Evolutionary conservation across 768 basidiomycete species (phyloP), one percentile per base, ranked within the genome.

Genomic region (Polyporus arcularius): DNA sequence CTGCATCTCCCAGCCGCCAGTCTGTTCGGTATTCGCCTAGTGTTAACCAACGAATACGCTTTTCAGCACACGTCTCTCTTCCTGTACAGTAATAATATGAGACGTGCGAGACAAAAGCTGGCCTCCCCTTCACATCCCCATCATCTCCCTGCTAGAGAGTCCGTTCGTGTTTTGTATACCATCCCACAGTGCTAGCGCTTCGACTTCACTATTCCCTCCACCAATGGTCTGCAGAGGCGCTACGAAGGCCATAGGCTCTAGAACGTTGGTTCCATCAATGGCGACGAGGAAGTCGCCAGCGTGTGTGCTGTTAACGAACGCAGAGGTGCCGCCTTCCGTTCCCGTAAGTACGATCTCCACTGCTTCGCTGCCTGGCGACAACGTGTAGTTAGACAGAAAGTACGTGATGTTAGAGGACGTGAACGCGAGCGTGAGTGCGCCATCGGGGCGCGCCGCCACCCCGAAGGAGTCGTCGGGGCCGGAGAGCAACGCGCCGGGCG

Each of bases 401-500:
- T 66, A 69, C n/a, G 61, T 57, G 48, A 66, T 66, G 54, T 69
- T 67, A 14, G 61, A 58, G 10, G 68, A 69, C n/a, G 60, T 66
- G 59, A 69, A 69, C 9, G 66, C 66, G 16, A 69, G 49, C 30
- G 68, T 70, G 43, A 41, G 53, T 10, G 58, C 63, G 18, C 54
- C 60, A 7, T 51, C 65, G 21, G 32, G 32, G 1, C 30, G 38
- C 40, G 46, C 10, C 7, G 42, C 56, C n/a, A 66, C 12, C 18
- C 65, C 63, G 53, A 67, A 63, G 1, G 66, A 60, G 47, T 59
- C 56, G 35, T 63, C 66, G 12, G 68, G 68, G 11, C 65, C 66
- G 6, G 58, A 47, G 9, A 69, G 65, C 53, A 69, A 42, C 32
- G 55, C 56, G 35, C 57, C 64, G 18, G 62, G 49, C 26, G 61